Percentiles rank a stretch among this genome's conserved stretches.
These are phyloP conservation scores for Berberis vulgaris DNA, from an alignment of 164 flowering plant genomes.

Conservation along the genomic window DNA sequence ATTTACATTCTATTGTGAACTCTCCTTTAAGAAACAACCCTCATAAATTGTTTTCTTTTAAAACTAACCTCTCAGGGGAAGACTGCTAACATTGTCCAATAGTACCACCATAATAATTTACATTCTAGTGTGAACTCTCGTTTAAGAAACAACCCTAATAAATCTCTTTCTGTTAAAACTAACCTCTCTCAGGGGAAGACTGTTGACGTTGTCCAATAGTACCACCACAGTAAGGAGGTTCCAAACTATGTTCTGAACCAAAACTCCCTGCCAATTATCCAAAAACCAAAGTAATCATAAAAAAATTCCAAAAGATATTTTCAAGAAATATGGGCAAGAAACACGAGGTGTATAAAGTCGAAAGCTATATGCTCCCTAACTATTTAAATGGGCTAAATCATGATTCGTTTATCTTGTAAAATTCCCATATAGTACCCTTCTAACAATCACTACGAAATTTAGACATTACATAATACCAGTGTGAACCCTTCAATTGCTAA, in stretches of 20 bases:
- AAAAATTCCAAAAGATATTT: background rate
- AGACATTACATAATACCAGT: no score
- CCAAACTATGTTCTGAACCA: background rate
- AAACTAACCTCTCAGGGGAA: constrained; percentile 10
- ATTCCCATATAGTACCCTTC: no score
- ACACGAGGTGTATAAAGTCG: background rate
- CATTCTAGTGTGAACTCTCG: background rate
- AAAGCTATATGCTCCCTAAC: no score
- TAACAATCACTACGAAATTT: no score
- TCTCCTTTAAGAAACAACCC: background rate
- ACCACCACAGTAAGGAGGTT: background rate
- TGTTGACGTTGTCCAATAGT: background rate
- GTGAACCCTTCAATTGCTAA: no score
- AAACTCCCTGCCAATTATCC: background rate
- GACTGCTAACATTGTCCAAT: background rate
- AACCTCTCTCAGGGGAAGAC: constrained; percentile 10
- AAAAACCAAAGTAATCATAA: background rate
- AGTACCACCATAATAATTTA: background rate
- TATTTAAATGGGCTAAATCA: no score
- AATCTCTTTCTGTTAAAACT: background rate
- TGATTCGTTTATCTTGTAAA: no score
- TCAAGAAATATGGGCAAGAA: background rate
- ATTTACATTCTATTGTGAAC: background rate
- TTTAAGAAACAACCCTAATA: background rate
- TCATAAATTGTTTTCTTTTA: background rate